Base-by-base conservation (phyloP, 306 rosid genomes). In the Calophaca sinica region DNA sequence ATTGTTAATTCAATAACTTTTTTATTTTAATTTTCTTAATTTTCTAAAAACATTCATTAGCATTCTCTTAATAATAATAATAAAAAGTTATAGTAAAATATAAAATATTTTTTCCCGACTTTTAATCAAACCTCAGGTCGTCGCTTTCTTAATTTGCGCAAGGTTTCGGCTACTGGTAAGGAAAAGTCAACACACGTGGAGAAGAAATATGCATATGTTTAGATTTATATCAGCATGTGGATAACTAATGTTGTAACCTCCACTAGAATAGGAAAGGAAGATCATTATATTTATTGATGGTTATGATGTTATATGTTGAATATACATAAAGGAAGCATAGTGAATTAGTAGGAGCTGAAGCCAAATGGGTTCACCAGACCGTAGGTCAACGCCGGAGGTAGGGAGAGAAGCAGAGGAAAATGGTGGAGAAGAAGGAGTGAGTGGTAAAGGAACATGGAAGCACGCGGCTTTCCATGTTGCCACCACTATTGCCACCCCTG, bases 401-500 rank as follows among this genome's bases (percentile, higher is more conserved):
- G 49, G n/a, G 31, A 51, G 65, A 71, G 76, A 12, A 31, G 49
- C 53, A 14, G 68, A 61, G 32, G n/a, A 68, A 53, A 6, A 35
- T 4, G 80, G 2, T 39, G 73, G 44, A 41, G 79, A 33, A 48
- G 72, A 11, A 59, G 72, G 14, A 60, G 73, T 3, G 7, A 84
- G 8, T 9, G 80, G 82, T 32, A 72, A 51, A 75, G 94, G 94
- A 75, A 87, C 94, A 58, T 86, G 94, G 97, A 87, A 83, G 85
- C 89, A 91, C 42, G 97, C 89, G 1, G 92, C 92, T 70, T 89
- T 89, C 39, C 94, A 91, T 78, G 84, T 91, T 2, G 94, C 92
- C 51, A 89, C 97, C 12, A 91, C 97, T 20, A 84, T 91, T 75
- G 92, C 94, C 39, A 91, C 97, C 0, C 92, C 97, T 29, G 94